Evolutionary conservation across 1,284 basidiomycete genomes (phyloP), one percentile per base, ranked within the genome.

Genomic region (Ganoderma leucocontextum): DNA sequence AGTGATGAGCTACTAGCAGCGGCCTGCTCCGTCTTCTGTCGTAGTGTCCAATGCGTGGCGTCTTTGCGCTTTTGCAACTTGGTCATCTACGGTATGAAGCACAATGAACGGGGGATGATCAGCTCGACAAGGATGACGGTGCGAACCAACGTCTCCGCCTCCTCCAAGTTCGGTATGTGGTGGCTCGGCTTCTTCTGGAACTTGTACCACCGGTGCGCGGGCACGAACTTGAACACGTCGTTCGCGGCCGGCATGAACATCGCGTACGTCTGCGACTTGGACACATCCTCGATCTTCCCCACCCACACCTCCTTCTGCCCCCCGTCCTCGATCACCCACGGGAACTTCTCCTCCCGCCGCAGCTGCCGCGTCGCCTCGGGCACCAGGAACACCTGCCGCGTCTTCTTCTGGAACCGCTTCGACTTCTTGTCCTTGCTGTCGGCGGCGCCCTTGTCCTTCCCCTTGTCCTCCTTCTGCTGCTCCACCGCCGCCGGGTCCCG

Each of bases 241-340:
- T 89, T 88, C 61, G 88, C 86, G 17, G 90, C 87, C 49, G 91
- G 92, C 91, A 93, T 92, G 75, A 83, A 82, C 78, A 83, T 79
- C 52, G 78, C 82, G 62, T 81, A 78, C 29, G 79, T 81, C 74
- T 82, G 77, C 39, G 79, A 83, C 79, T 88, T 94, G 25, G 86
- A 82, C 8, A 88, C 84, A 67, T 95, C 94, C 78, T 95, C 93
- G 83, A 96, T 85, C 77, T 91, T 86, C 22, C 91, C 95, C 25
- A 89, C 84, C 95, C 95, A 96, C 38, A 87, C 77, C 79, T 95
- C 92, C 68, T 84, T 81, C 64, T 88, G 86, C 55, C 78, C 77
- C 59, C 85, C 87, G 77, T 95, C 94, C 81, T 96, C 95, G 81
- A 96, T 87, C 57, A 96, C 89, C 95, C 95, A 96, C 1, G 95